Evolutionary conservation across 2,329 filamentous ascomycete species (phyloP), one percentile per base, ranked within the genome.

Genomic region (Beauveria brongniartii): DNA sequence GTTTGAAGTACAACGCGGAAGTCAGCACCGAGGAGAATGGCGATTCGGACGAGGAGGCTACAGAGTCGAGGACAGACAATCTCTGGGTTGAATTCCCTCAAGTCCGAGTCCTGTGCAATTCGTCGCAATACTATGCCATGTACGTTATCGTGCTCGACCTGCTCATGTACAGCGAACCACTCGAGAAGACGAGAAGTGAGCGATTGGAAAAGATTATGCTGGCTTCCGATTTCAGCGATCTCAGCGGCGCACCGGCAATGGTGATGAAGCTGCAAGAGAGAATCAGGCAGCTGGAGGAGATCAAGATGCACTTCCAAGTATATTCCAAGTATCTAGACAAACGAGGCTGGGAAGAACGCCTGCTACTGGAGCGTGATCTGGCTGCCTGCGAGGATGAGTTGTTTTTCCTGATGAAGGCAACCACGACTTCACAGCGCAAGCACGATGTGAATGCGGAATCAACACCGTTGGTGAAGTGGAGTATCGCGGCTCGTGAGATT

Each of bases 341-440:
- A 68, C 86, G 90, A 69, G 92, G 92, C 16, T 97, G 93, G 92
- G 86, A 94, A 70, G 93, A 97, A 70, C 85, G 92, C 40, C 80
- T 97, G 62, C 78, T 87, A n/a, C 82, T 99, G 48, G 94, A 99
- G 70, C 88, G 90, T 56, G 94, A 99, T 70, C 78, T 99, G 55
- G 85, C 91, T 10, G 86, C 86, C 22, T 97, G 91, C 69, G 94
- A 97, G 72, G 94, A 99, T 69, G 95, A 99, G 73, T 77, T 99
- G 9, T 99, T 99, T 80, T 99, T 99, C 77, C 90, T 99, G 79
- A 97, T 99, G 94, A 97, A 99, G 69, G 95, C 94, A 44, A 99
- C 99, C 71, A 99, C 94, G 1, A 95, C 92, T 3, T 95, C 93
- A 5, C 94, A 99, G 74, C 83, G 92, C 63, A 94, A 92, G 71